Evolutionary conservation across 495 filamentous ascomycete genomes (phyloP).

Genomic region (Hypoxylon trugodes): DNA sequence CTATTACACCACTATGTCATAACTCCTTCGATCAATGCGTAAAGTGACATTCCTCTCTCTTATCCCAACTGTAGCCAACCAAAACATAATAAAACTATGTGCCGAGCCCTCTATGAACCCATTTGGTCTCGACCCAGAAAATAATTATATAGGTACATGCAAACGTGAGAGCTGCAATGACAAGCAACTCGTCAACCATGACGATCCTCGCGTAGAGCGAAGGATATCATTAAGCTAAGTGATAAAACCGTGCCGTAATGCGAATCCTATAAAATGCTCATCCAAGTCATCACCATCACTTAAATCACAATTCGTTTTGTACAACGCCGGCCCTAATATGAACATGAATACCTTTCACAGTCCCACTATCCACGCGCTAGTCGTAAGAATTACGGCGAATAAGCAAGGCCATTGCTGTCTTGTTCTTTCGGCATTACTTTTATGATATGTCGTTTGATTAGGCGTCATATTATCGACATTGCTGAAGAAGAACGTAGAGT

Average conservation of each 20-base stretch:
- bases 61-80: background rate
- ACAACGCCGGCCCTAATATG: background rate
- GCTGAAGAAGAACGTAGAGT: constrained; percentile 68
- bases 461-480: constrained; percentile 60
- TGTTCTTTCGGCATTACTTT: constrained; percentile 20
- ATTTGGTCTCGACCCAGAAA: constrained; percentile 5
- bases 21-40: too few species aligned
- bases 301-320: background rate
- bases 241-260: background rate
- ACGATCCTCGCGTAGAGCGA: background rate
- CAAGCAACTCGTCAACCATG: background rate
- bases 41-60: too few species aligned
- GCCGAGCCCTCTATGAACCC: background rate
- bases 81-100: background rate
- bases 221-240: constrained; percentile 7
- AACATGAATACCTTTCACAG: constrained; percentile 16
- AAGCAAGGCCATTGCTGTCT: constrained; percentile 15
- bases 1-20: too few species aligned
- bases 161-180: background rate
- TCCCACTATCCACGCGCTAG: constrained; percentile 26
- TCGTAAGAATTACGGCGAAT: constrained; percentile 28
- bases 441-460: constrained; percentile 62
- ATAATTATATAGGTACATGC: constrained; percentile 1
- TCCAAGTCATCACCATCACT: constrained; percentile 9
- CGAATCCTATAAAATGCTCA: background rate